Percentiles rank a stretch among this genome's conserved stretches.
These are phyloP conservation scores for Ilex asprella DNA, from an alignment of 257 asterid genomes.

Conservation along the genomic window DNA sequence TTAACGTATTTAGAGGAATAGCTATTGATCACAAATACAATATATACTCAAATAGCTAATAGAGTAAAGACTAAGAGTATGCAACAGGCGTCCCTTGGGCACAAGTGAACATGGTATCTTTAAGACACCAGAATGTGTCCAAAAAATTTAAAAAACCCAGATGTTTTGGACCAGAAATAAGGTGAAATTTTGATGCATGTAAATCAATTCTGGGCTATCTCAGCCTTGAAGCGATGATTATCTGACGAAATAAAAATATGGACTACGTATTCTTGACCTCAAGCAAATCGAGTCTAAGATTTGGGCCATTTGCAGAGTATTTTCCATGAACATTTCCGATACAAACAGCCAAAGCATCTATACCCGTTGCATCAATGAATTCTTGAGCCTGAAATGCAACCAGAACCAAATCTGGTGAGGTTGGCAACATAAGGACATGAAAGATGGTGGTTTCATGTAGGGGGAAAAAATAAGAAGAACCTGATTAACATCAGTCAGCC, in stretches of 20 bases:
- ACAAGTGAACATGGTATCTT: too few relatives aligned
- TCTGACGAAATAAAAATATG: conserved; percentile 7
- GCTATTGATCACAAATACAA: too few relatives aligned
- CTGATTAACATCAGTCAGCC: conserved; percentile 83
- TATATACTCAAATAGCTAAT: too few relatives aligned
- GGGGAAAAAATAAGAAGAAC: conserved; percentile 19
- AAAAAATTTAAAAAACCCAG: too few relatives aligned
- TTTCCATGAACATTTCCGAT: conserved; percentile 95
- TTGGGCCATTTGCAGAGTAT: conserved; percentile 83
- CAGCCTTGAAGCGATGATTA: background rate
- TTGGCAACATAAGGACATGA: conserved; percentile 9
- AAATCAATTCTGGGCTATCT: too few relatives aligned
- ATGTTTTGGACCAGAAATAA: too few relatives aligned
- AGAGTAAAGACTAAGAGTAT: too few relatives aligned
- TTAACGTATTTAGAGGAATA: too few relatives aligned
- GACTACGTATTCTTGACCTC: conserved; percentile 45
- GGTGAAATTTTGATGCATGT: too few relatives aligned
- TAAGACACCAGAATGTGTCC: too few relatives aligned
- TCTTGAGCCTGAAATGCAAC: conserved; percentile 68
- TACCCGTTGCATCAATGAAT: conserved; percentile 76
- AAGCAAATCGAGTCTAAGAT: conserved; percentile 83
- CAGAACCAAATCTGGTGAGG: conserved; percentile 5
- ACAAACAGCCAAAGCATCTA: conserved; percentile 97
- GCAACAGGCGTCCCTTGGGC: too few relatives aligned
- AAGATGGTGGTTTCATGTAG: conserved; percentile 3